phyloP scores from a whole-genome alignment of 2,329 filamentous ascomycete genomes.

The Periconia sp. region DNA sequence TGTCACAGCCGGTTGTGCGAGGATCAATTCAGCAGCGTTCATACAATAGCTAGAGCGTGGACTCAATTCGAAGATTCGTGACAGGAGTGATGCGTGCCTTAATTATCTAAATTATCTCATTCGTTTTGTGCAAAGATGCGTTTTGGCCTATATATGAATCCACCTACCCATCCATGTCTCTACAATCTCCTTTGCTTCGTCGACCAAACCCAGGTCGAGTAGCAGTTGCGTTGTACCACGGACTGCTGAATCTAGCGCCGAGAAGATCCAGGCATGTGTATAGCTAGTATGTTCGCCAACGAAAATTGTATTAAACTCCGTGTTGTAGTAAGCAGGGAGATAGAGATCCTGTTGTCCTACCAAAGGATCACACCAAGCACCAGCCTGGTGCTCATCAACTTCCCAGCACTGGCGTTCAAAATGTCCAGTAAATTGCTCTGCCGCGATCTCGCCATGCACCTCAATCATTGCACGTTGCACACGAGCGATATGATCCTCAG shows the following conservation, averaged over 20 bases:
- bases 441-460: slow-evolving; percentile 67
- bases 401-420: slow-evolving; percentile 72
- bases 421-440: slow-evolving; percentile 68
- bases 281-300: slow-evolving; percentile 71
- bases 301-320: slow-evolving; percentile 72
- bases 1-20: no score
- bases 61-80: no score
- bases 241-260: slow-evolving; percentile 71
- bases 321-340: slow-evolving; percentile 75
- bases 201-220: slow-evolving; percentile 69
- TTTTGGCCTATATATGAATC: slow-evolving; percentile 58
- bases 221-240: slow-evolving; percentile 69
- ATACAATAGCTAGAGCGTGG: no score
- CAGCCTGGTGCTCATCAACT: slow-evolving; percentile 65
- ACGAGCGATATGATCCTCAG: slow-evolving; percentile 67
- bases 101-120: no score
- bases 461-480: slow-evolving; percentile 70
- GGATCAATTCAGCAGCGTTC: no score
- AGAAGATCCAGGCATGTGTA: slow-evolving; percentile 74
- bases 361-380: slow-evolving; percentile 66
- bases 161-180: slow-evolving; percentile 73
- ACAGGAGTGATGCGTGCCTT: no score
- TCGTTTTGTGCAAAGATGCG: no score
- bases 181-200: slow-evolving; percentile 70
- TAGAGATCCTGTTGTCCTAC: slow-evolving; percentile 73